phyloP scores from a whole-genome alignment of 768 basidiomycete genomes.

The Naganishia onofrii region DNA sequence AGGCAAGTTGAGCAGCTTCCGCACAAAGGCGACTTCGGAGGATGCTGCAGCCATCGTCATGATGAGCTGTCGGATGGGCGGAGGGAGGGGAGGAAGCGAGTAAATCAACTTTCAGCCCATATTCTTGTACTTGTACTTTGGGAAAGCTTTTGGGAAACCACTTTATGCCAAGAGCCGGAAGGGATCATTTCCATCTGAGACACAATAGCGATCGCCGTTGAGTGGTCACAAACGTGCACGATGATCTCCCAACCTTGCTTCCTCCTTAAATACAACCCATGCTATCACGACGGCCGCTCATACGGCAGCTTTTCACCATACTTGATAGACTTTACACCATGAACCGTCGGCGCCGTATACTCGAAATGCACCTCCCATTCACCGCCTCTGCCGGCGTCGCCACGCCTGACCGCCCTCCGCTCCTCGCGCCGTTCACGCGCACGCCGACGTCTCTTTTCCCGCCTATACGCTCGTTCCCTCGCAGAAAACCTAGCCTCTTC shows the following conservation, averaged over 20 bases:
- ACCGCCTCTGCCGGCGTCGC: neutral
- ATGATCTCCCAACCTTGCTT: too few relatives aligned
- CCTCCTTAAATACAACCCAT: too few relatives aligned
- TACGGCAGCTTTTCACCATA: constrained; percentile 17
- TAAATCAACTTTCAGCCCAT: neutral
- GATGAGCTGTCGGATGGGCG: neutral
- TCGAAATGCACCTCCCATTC: constrained; percentile 32
- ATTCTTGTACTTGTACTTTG: too few relatives aligned
- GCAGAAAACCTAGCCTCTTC: constrained; percentile 25
- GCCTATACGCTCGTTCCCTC: constrained; percentile 22
- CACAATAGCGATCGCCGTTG: neutral
- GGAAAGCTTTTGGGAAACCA: neutral
- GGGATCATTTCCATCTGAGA: constrained; percentile 5
- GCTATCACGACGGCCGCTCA: constrained; percentile 1
- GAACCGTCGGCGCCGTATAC: constrained; percentile 30
- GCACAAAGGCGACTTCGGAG: constrained; percentile 6
- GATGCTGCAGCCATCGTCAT: neutral
- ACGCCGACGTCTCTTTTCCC: constrained; percentile 15
- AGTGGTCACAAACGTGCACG: neutral
- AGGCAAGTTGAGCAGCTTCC: neutral
- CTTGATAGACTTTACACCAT: constrained; percentile 17
- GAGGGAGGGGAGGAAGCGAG: neutral
- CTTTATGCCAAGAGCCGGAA: neutral
- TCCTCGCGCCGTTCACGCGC: constrained; percentile 18
- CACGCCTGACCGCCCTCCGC: neutral